A percentile compares a stretch with the other conserved stretches of the same genome.
phyloP scores from a whole-genome alignment of 331 rosid species.

The Arachis monticola region DNA sequence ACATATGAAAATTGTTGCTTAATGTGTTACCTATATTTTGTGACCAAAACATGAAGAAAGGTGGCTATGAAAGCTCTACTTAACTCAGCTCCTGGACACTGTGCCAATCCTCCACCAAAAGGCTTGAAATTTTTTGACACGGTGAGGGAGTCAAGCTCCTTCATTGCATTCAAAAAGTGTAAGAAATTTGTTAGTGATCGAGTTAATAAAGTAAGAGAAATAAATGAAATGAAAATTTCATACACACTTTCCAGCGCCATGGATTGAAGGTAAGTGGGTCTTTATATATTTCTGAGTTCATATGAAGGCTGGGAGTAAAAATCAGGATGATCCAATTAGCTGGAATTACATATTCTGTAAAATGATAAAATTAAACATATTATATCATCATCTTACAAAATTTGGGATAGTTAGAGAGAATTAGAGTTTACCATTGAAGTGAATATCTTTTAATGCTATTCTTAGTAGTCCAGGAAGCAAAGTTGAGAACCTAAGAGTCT shows the following conservation, averaged over 20 bases:
- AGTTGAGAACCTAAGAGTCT: constrained; percentile 38
- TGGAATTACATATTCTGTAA: background rate
- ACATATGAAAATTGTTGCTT: too few relatives aligned
- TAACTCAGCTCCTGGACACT: constrained; percentile 55
- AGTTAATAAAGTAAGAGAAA: background rate
- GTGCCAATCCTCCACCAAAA: constrained; percentile 58
- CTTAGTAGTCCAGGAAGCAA: constrained; percentile 33
- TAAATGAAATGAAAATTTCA: background rate
- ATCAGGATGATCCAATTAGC: constrained; percentile 9
- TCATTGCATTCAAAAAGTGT: background rate
- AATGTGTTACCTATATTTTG: constrained; percentile 23
- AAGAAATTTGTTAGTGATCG: background rate
- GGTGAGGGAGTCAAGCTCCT: constrained; percentile 38
- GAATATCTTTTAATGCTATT: constrained; percentile 23
- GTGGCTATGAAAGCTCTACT: constrained; percentile 8
- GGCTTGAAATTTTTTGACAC: constrained; percentile 56
- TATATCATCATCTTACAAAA: background rate
- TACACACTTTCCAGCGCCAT: constrained; percentile 38
- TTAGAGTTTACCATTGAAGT: constrained; percentile 31
- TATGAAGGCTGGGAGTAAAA: constrained; percentile 1
- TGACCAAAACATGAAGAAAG: constrained; percentile 35
- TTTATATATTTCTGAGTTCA: constrained; percentile 4
- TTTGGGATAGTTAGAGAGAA: background rate
- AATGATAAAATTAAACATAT: background rate
- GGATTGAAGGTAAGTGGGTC: constrained; percentile 36